Base-by-base conservation (phyloP, 1,139 yeast genomes). In the Yamadazyma epiphylla region DNA sequence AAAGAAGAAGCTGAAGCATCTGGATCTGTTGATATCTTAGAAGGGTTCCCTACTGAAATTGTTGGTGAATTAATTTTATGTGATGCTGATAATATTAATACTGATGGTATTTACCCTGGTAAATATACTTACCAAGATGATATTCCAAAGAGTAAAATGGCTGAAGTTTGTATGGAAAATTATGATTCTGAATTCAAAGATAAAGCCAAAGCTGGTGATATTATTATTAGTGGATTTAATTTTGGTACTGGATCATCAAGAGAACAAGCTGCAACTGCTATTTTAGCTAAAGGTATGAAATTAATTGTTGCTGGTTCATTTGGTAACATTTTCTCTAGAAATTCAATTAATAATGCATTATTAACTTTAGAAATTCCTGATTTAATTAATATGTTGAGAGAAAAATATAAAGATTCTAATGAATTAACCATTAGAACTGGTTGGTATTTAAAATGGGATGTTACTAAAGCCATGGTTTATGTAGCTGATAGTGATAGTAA, bases 241-340 rank as follows among this genome's bases (percentile, higher is more conserved):
- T 91, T 91, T 53, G 99, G 98, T 46, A 89, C 97, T 13, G 98
- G 98, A 26, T 88, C 97, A 5, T 87, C 96, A n/a, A 80, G 98
- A 63, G 99, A 91, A 58, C 99, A 91, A 64, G 99, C 98, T 2
- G 98, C 98, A 23, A 91, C 98, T 17, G 89, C 95, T 26, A 84
- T 94, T 39, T 70, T 94, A 42, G 97, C 98, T 23, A 77, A 95
- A 49, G 97, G 91, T 36, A 87, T 91, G 75, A 78, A 80, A 45
- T 68, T 91, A 45, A 95, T 91, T 13, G 95, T 94, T 41, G 87
- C 96, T 13, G 99, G 98, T 25, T 91, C 98, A 1, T 91, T 91
- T 55, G 96, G 97, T 49, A 94, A 94, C 66, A 94, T 89, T 49
- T 91, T 91, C 64, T 82, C 89, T 41, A 77, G 99, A 65, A 91